Conservation (phyloP, 2,329 filamentous ascomycete species). For the Sporothrix phasma region DNA sequence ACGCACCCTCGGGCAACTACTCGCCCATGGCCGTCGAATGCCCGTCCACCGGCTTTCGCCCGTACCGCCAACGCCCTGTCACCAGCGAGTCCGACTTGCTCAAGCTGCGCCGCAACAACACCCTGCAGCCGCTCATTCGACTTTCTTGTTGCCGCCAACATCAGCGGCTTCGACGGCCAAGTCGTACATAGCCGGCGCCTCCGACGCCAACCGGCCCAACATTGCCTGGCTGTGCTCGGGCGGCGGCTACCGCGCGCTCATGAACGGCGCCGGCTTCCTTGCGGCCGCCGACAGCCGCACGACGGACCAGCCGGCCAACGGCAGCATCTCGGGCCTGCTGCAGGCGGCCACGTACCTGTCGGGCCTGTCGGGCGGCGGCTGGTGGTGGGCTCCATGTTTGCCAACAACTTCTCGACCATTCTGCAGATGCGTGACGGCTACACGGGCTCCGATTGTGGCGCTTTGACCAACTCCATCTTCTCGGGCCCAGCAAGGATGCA, state of each 20-base stretch:
- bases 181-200: slow-evolving; percentile 52
- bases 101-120: slow-evolving; percentile 57
- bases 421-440: slow-evolving; percentile 41
- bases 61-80: slow-evolving; percentile 56
- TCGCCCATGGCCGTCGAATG: slow-evolving; percentile 59
- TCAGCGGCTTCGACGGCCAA: slow-evolving; percentile 70
- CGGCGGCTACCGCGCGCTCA: slow-evolving; percentile 77
- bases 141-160: slow-evolving; percentile 61
- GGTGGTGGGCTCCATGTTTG: slow-evolving; percentile 75
- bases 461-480: slow-evolving; percentile 29
- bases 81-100: slow-evolving; percentile 66
- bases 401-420: slow-evolving; percentile 75
- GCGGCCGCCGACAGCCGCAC: slow-evolving; percentile 72
- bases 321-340: slow-evolving; percentile 69
- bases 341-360: slow-evolving; percentile 74
- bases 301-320: slow-evolving; percentile 45
- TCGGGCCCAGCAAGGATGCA: slow-evolving; percentile 23
- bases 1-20: slow-evolving; percentile 51
- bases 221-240: slow-evolving; percentile 73
- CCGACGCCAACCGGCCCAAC: slow-evolving; percentile 33
- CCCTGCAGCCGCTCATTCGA: slow-evolving; percentile 64
- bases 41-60: slow-evolving; percentile 58
- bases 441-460: slow-evolving; percentile 26
- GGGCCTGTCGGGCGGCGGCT: slow-evolving; percentile 72
- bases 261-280: slow-evolving; percentile 72